Base-by-base conservation (phyloP, 164 flowering plant species). In the Echeveria elegans region DNA sequence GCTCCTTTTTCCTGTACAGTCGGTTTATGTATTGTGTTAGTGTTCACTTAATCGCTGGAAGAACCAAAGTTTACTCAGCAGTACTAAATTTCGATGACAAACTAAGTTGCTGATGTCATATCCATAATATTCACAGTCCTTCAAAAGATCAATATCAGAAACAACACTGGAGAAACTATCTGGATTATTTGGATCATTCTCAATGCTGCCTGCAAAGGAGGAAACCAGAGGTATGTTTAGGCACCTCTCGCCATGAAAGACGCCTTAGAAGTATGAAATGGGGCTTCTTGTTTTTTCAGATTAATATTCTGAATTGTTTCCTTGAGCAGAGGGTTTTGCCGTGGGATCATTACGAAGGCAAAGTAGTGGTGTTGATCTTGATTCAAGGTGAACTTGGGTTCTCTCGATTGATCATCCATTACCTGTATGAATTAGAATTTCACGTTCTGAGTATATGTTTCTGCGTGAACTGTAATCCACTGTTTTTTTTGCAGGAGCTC, bases 131-230 rank as follows among this genome's bases (percentile, higher is more conserved):
- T 64, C 80, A 71, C 50, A 95, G 99, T 77, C 80, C 69, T 75
- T 89, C 56, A 83, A 81, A 78, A 83, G 94, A 72, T 87, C 92
- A 68, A 77, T 79, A 67, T 95, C 99, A 41, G 97, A 85, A 75
- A 69, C 85, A 68, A 78, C 97, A 61, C 70, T 92, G 73, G 92
- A 86, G 76, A 75, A 83, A 43, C 70, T 91, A 75, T 88, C 96
- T 7, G 83, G 79, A 68, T 74, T 88, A 26, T 66, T 91, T 68
- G 90, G 92, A 23, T 91, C 99, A 5, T 78, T 94, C 75, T 82
- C 96, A 8, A 66, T 80, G 41, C 73, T 79, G 69, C 83, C 88
- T n/a, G 72, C 73, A 19, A 81, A 71, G 73, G 89, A 82, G 34
- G 94, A 85, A 53, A 65, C 63, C 21, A 82, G 70, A 84, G 92